Conservation (phyloP, 352 stramenopile species). For the Globisporangium viniferum region DNA sequence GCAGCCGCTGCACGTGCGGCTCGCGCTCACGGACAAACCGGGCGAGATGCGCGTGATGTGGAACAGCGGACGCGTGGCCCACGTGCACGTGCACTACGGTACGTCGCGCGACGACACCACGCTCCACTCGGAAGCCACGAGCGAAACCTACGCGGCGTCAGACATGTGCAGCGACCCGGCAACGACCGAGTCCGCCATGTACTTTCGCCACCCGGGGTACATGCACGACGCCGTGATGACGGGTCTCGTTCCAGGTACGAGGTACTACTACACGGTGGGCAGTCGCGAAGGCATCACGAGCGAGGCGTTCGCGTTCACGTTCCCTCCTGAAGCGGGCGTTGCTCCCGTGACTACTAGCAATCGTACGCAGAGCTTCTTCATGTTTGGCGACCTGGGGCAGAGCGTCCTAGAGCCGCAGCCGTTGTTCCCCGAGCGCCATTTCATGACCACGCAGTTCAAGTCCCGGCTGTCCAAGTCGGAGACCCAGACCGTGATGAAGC, state of each 20-base stretch:
- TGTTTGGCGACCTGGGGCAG: conserved; percentile 32
- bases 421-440: neutral
- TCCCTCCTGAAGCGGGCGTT: conserved; percentile 15
- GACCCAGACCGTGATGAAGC: conserved; percentile 35
- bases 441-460: neutral
- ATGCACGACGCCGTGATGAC: conserved; percentile 32
- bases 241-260: conserved; percentile 17
- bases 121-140: conserved; percentile 10
- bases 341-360: neutral
- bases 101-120: conserved; percentile 19
- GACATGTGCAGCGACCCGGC: conserved; percentile 32
- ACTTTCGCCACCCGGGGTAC: conserved; percentile 33
- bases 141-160: conserved; percentile 15
- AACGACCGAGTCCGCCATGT: conserved; percentile 16
- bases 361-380: conserved; percentile 21
- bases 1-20: conserved; percentile 28
- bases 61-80: conserved; percentile 37
- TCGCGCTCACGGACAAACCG: conserved; percentile 12
- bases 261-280: conserved; percentile 36
- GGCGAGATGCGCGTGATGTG: conserved; percentile 57
- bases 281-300: conserved; percentile 32
- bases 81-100: conserved; percentile 36
- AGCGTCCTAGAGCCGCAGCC: conserved; percentile 14
- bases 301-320: conserved; percentile 25
- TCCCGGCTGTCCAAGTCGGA: conserved; percentile 14